A percentile compares a stretch with the other conserved stretches of the same genome.
These are phyloP conservation scores for Aspergillus persii DNA, from an alignment of 2,329 filamentous ascomycete genomes.

Conservation along the genomic window DNA sequence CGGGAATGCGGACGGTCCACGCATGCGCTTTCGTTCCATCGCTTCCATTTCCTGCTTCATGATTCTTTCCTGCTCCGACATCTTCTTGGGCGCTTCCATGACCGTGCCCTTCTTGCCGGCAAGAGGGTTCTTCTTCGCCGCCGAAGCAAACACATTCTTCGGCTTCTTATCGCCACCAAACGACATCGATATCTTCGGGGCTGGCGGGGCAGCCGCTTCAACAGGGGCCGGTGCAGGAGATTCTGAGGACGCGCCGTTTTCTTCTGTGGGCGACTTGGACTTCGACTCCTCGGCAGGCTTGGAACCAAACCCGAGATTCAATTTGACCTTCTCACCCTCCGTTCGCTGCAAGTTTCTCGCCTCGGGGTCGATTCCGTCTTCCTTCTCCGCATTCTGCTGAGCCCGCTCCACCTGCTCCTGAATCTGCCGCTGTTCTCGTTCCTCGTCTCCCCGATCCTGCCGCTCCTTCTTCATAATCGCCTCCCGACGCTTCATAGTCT, in stretches of 20 bases:
- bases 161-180: slow-evolving; percentile 50
- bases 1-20: slow-evolving; percentile 28
- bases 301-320: slow-evolving; percentile 58
- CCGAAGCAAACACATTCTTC: slow-evolving; percentile 66
- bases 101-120: slow-evolving; percentile 62
- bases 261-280: slow-evolving; percentile 19
- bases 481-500: slow-evolving; percentile 76
- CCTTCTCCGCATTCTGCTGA: slow-evolving; percentile 55
- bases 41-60: slow-evolving; percentile 71
- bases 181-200: slow-evolving; percentile 60
- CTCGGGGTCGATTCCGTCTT: slow-evolving; percentile 43
- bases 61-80: slow-evolving; percentile 83
- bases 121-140: slow-evolving; percentile 67
- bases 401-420: slow-evolving; percentile 80
- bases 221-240: slow-evolving; percentile 14
- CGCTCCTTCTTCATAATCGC: slow-evolving; percentile 79
- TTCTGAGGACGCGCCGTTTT: slow-evolving; percentile 9
- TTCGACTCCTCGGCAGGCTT: slow-evolving; percentile 14
- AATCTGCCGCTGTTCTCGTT: slow-evolving; percentile 79
- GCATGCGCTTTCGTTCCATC: slow-evolving; percentile 65
- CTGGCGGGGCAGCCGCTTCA: slow-evolving; percentile 18
- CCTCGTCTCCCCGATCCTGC: slow-evolving; percentile 86
- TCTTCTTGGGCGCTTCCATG: slow-evolving; percentile 68
- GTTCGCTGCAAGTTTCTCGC: slow-evolving; percentile 51
- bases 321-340: slow-evolving; percentile 72